A percentile compares a stretch with the other conserved stretches of the same genome.
Evolutionary conservation across 495 filamentous ascomycete genomes (phyloP).

Genomic region (Daldinia vernicosa): DNA sequence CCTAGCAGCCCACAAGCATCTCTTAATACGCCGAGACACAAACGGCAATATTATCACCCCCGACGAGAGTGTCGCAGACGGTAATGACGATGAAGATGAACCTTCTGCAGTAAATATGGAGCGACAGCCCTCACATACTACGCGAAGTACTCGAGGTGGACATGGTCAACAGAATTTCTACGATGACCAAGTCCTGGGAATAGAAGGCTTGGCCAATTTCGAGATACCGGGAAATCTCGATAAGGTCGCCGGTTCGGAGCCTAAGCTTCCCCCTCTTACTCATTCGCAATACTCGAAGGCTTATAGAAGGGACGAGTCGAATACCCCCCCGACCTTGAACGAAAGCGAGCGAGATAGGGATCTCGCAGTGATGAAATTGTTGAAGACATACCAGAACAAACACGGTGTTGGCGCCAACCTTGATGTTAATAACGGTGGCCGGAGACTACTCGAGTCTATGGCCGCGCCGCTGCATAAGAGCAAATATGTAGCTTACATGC

Average conservation of each 20-base stretch:
- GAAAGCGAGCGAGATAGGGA: slow-evolving; percentile 69
- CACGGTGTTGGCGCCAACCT: slow-evolving; percentile 57
- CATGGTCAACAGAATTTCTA: slow-evolving; percentile 64
- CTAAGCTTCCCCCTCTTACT: slow-evolving; percentile 70
- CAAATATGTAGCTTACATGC: slow-evolving; percentile 52
- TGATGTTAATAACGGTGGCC: slow-evolving; percentile 53
- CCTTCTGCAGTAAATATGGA: slow-evolving; percentile 71
- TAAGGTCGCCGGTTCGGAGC: slow-evolving; percentile 55
- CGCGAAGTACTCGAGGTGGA: slow-evolving; percentile 72
- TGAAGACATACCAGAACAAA: slow-evolving; percentile 54
- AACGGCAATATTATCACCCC: slow-evolving; percentile 56
- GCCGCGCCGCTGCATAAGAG: slow-evolving; percentile 49
- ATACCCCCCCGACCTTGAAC: slow-evolving; percentile 61
- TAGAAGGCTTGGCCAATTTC: slow-evolving; percentile 71
- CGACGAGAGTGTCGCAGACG: slow-evolving; percentile 63
- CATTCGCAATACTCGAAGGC: slow-evolving; percentile 60
- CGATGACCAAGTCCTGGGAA: slow-evolving; percentile 60
- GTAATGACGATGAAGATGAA: slow-evolving; percentile 58
- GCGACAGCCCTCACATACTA: slow-evolving; percentile 75
- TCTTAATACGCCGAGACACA: slow-evolving; percentile 62
- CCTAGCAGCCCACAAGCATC: slow-evolving; percentile 67
- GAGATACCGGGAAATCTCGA: slow-evolving; percentile 66
- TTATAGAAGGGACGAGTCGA: slow-evolving; percentile 54
- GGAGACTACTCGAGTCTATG: slow-evolving; percentile 55
- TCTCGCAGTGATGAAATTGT: slow-evolving; percentile 63